Percentiles rank a stretch among this genome's conserved stretches.
Evolutionary conservation across 2,329 filamentous ascomycete genomes (phyloP).

Genomic region (Tolypocladium pustulatum): DNA sequence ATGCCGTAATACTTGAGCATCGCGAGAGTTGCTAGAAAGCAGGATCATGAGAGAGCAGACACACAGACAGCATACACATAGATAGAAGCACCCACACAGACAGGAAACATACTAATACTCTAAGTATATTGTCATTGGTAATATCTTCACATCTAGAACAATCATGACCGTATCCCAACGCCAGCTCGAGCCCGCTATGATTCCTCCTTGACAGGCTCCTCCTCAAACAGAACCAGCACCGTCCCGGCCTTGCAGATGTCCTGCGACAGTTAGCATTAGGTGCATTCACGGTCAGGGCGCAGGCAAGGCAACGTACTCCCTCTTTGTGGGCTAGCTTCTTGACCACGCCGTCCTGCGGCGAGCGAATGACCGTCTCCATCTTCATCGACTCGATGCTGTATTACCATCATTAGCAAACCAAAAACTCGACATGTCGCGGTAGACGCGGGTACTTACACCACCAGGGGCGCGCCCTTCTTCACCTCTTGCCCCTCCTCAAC

Average conservation of each 20-base stretch:
- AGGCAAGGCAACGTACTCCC: slow-evolving; percentile 45
- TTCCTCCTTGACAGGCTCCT: slow-evolving; percentile 22
- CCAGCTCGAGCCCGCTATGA: slow-evolving; percentile 8
- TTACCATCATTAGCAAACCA: neutral
- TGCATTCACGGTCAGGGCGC: neutral
- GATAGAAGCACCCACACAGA: too few species aligned
- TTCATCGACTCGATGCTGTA: slow-evolving; percentile 74
- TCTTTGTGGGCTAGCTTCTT: slow-evolving; percentile 64
- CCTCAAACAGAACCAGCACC: slow-evolving; percentile 63
- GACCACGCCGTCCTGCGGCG: slow-evolving; percentile 61
- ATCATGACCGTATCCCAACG: slow-evolving; percentile 6
- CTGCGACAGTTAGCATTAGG: slow-evolving; percentile 25
- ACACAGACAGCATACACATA: too few species aligned
- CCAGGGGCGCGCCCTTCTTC: slow-evolving; percentile 73
- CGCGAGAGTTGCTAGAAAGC: neutral
- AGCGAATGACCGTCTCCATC: slow-evolving; percentile 78
- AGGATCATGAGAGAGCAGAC: neutral
- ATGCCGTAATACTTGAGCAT: neutral
- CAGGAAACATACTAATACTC: neutral
- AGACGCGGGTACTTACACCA: slow-evolving; percentile 50
- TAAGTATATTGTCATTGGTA: neutral
- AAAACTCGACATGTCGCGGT: neutral
- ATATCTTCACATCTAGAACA: neutral
- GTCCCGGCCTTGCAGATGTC: slow-evolving; percentile 73
- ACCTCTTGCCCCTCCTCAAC: slow-evolving; percentile 74